Base-by-base conservation (phyloP, 1,139 yeast genomes). In the Yamadazyma aaseri region DNA sequence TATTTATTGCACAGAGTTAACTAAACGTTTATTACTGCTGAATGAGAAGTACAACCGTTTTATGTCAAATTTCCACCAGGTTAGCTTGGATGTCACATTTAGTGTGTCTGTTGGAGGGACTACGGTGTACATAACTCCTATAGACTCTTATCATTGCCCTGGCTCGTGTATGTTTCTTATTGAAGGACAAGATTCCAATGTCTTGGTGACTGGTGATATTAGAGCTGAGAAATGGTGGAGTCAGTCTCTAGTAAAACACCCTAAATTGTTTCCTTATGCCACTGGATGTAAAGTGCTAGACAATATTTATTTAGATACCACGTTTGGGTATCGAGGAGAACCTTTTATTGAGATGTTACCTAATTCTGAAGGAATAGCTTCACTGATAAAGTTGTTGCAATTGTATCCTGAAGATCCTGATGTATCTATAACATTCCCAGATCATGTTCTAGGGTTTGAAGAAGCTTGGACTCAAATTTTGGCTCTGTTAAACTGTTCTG, bases 161-260 rank as follows among this genome's bases (percentile, higher is more conserved):
- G 86, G 86, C 2, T 65, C 83, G 3, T 61, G 65, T 4, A 76
- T 79, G 81, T 71, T 75, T 39, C 58, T 79, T 25, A 42, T 80
- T 1, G 76, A 77, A 43, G 51, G 59, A 3, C 29, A 36, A 1
- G 28, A 31, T 1, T 50, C 45, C 10, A 51, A 73, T 0, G 70
- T 78, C 1, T 53, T 79, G 4, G 58, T 68, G 13, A 79, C 85
- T 0, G 86, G 86, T 2, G 86, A 80, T 46, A 40, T 77, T 7
- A 57, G 84, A 22, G 81, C 81, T 1, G 86, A 79, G 45, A 31
- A 46, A 0, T 74, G 80, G 77, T 77, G 79, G 73, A 51, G 67
- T 2, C 56, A 63, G 8, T 42, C 60, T 3, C 50, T 76, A 9
- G 40, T 47, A 3, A 63, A 60, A 26, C 66, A 69, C 37, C 71